Conservation (phyloP, 1,139 yeast genomes). For the Candida tropicalis region DNA sequence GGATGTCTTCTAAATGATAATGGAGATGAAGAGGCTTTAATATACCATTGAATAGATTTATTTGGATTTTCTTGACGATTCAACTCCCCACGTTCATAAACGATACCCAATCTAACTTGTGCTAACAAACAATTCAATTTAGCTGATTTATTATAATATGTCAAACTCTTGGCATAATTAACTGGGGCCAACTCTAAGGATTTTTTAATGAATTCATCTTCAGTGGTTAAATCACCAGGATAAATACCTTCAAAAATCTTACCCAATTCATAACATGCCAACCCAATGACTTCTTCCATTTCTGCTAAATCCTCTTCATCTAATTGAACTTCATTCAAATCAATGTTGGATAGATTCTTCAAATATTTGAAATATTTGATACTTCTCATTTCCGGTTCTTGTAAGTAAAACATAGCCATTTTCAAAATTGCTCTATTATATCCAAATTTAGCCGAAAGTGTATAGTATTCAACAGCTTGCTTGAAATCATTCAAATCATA, state of each 20-base stretch:
- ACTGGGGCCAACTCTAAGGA: conserved; percentile 45
- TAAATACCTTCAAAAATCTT: conserved; percentile 69
- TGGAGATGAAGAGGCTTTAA: conserved; percentile 68
- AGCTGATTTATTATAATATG: conserved; percentile 77
- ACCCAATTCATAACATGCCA: conserved; percentile 59
- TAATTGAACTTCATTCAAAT: conserved; percentile 36
- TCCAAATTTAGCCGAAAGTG: conserved; percentile 44
- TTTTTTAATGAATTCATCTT: conserved; percentile 38
- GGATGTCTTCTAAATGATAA: conserved; percentile 65
- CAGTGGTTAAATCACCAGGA: conserved; percentile 45
- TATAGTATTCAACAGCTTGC: conserved; percentile 39
- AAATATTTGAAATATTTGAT: conserved; percentile 40
- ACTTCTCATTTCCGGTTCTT: conserved; percentile 38
- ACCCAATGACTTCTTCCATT: conserved; percentile 44
- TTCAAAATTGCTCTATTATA: conserved; percentile 48
- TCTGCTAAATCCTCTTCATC: conserved; percentile 46
- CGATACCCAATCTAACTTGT: conserved; percentile 82
- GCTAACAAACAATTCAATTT: conserved; percentile 76
- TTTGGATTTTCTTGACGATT: conserved; percentile 67
- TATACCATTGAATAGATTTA: conserved; percentile 88
- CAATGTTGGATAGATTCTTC: conserved; percentile 40
- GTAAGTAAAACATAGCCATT: conserved; percentile 42
- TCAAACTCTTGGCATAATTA: conserved; percentile 62
- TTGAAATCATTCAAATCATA: conserved; percentile 35
- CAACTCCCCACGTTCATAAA: conserved; percentile 84